Base-by-base conservation (phyloP, 1,284 basidiomycete species). In the Sporisorium exsertum region DNA sequence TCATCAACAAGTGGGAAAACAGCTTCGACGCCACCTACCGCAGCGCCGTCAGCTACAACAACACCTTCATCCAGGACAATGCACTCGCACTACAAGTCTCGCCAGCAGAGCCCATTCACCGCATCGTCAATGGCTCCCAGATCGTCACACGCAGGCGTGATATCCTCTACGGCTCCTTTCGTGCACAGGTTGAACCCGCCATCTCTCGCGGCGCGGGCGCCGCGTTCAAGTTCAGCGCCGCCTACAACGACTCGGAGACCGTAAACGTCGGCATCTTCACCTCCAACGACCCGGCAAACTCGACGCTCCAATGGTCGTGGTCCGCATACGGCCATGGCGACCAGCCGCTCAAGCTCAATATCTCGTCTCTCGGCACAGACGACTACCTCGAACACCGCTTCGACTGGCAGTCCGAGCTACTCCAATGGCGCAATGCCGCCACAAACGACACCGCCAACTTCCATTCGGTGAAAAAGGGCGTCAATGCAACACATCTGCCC, bases 101-200 rank as follows among this genome's bases (percentile, higher is more conserved):
- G 13, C 73, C 78, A 4, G 77, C 73, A 35, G 61, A 77, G 45
- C 52, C 40, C 2, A 20, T 42, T 7, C 56, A 72, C 26, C 76
- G 78, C 54, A 81, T 79, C 54, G 73, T 77, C 46, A 77, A 77
- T 40, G 80, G 80, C 49, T 74, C 77, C 4, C 70, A 75, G 52
- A 69, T 81, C 43, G 69, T 79, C 51, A 76, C 79, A 12, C 67
- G 80, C 37, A 56, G 81, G 32, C 62, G 80, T 26, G 81, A 82
- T 47, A 81, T 82, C 40, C 80, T 76, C 50, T 82, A 78, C 54
- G 81, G 81, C 37, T 74, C 78, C 46, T 81, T 82, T 66, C 70
- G 80, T 22, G 72, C 80, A 32, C 58, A 65, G 18, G 69, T 82
- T 52, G 52, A 68, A 29, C 79, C 79, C 13, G 69, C 77, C 33